These are phyloP conservation scores for Pseudozyma sp. DNA, from an alignment of 1,284 basidiomycete species.

Conservation along the genomic window DNA sequence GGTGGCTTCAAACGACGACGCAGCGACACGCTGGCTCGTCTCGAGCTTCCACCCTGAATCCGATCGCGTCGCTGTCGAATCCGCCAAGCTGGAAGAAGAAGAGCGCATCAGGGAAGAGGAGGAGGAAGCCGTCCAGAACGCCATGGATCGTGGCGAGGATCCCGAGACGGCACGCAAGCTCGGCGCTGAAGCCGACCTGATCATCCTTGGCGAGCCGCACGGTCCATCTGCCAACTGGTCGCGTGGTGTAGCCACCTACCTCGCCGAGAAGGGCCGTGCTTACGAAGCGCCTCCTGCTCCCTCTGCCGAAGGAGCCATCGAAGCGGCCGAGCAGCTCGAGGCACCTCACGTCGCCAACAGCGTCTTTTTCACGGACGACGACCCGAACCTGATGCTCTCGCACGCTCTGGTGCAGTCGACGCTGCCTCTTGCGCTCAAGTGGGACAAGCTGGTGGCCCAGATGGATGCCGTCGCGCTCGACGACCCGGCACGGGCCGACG, in stretches of 20 bases:
- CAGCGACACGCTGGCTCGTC: constrained; percentile 34
- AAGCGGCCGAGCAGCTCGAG: constrained; percentile 9
- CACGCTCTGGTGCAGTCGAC: constrained; percentile 65
- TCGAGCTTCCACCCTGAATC: constrained; percentile 47
- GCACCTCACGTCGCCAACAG: constrained; percentile 29
- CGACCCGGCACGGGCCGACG: constrained; percentile 23
- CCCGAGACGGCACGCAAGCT: constrained; percentile 59
- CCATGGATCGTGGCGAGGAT: constrained; percentile 64
- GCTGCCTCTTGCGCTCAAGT: constrained; percentile 56
- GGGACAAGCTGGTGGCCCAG: constrained; percentile 57
- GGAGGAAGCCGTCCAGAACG: constrained; percentile 61
- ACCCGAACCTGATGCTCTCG: constrained; percentile 62
- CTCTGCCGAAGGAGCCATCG: constrained; percentile 9
- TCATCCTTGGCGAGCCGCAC: constrained; percentile 65
- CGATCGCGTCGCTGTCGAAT: constrained; percentile 47
- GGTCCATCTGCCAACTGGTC: constrained; percentile 62
- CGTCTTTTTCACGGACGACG: constrained; percentile 54
- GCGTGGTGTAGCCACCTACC: constrained; percentile 62
- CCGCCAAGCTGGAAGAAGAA: constrained; percentile 50
- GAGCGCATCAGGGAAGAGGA: constrained; percentile 52
- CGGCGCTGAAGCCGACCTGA: constrained; percentile 65
- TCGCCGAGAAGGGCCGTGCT: constrained; percentile 61
- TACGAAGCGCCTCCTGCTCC: constrained; percentile 57
- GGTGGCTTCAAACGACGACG: constrained; percentile 7
- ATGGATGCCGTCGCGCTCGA: constrained; percentile 52